phyloP scores from a whole-genome alignment of 441 rosid genomes.

The Mallotus repandus region DNA sequence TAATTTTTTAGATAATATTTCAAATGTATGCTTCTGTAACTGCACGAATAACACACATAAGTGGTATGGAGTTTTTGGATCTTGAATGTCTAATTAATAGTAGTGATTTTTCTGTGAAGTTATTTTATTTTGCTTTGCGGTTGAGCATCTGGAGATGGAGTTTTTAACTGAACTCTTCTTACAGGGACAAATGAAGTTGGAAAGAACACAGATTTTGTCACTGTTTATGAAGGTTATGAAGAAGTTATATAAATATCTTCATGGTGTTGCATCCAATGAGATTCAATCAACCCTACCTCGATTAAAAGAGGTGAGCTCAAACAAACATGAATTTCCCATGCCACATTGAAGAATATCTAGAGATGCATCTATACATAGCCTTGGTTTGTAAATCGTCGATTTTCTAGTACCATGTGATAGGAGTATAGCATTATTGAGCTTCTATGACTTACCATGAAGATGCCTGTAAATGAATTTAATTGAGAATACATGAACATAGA shows the following conservation, averaged over 20 bases:
- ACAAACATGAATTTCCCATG: neutral
- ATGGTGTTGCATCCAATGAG: constrained; percentile 60
- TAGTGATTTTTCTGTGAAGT: neutral
- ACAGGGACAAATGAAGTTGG: constrained; percentile 88
- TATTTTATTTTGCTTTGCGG: constrained; percentile 1
- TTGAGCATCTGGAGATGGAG: constrained; percentile 7
- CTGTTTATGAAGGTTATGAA: constrained; percentile 71
- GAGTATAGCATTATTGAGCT: neutral
- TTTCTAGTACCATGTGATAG: no score
- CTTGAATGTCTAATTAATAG: neutral
- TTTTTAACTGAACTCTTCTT: constrained; percentile 24
- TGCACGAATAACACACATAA: neutral
- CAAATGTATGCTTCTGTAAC: neutral
- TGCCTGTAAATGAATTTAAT: neutral
- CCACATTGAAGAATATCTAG: neutral
- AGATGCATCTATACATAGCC: neutral
- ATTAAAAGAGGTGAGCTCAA: constrained; percentile 67
- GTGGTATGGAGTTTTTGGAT: neutral
- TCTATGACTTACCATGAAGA: neutral
- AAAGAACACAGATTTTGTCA: constrained; percentile 66
- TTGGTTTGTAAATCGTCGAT: neutral
- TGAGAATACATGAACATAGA: neutral
- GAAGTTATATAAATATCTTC: constrained; percentile 67
- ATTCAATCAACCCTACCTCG: constrained; percentile 61
- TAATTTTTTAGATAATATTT: neutral